Percentiles rank a stretch among this genome's conserved stretches.
These are phyloP conservation scores for Athelia psychrophila DNA, from an alignment of 1,284 basidiomycete genomes.

Conservation along the genomic window DNA sequence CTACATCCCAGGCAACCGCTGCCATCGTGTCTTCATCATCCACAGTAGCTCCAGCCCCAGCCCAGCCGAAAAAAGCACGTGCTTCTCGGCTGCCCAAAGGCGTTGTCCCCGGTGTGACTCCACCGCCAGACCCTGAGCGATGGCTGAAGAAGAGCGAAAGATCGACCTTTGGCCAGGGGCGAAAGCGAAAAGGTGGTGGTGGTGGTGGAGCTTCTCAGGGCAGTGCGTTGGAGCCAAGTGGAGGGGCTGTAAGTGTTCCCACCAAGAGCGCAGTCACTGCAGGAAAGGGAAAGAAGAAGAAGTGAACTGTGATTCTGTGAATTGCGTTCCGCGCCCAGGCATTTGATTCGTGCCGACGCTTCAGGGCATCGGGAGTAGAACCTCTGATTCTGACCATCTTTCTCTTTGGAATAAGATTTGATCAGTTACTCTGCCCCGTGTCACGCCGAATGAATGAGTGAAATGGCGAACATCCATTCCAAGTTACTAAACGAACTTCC, in stretches of 20 bases:
- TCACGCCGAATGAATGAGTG: too few relatives aligned
- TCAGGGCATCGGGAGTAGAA: too few relatives aligned
- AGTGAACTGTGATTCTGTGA: constrained; percentile 21
- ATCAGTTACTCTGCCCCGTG: too few relatives aligned
- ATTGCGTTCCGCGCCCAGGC: not conserved
- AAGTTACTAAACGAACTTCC: too few relatives aligned
- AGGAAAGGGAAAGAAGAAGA: constrained; percentile 52
- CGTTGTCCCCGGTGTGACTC: constrained; percentile 71
- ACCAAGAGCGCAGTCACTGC: constrained; percentile 27
- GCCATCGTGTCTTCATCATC: constrained; percentile 20
- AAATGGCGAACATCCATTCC: too few relatives aligned
- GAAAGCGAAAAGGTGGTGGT: constrained; percentile 41
- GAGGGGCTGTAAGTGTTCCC: constrained; percentile 19
- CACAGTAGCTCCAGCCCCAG: constrained; percentile 17
- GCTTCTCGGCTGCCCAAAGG: constrained; percentile 68
- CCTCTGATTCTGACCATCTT: too few relatives aligned
- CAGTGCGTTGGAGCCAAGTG: constrained; percentile 28
- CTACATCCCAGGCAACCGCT: constrained; percentile 24
- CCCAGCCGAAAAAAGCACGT: constrained; percentile 49
- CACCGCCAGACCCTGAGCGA: constrained; percentile 75
- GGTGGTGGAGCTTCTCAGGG: constrained; percentile 67
- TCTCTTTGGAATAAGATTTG: too few relatives aligned
- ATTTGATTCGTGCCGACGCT: too few relatives aligned
- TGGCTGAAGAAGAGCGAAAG: constrained; percentile 83
- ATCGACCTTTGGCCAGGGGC: constrained; percentile 46